Conservation (phyloP, 257 asterid species). For the Nicotiana noctiflora region DNA sequence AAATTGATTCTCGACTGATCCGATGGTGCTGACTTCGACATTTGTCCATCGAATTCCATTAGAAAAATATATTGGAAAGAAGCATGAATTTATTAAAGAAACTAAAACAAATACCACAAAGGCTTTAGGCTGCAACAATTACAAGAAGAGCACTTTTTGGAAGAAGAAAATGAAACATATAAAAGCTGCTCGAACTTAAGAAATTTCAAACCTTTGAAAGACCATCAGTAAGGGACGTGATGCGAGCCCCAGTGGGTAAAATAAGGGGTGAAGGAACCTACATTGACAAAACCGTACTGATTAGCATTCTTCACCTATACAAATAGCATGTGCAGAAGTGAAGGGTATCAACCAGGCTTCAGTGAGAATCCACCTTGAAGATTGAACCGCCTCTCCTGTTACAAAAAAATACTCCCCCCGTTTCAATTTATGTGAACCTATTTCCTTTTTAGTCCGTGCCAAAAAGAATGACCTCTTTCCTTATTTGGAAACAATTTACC, state of each 20-base stretch:
- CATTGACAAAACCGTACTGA: slow-evolving; percentile 19
- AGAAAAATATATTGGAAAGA: not conserved
- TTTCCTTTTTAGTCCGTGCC: too few relatives aligned
- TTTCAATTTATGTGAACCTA: too few relatives aligned
- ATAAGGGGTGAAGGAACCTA: slow-evolving; percentile 95
- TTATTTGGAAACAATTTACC: too few relatives aligned
- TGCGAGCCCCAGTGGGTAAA: slow-evolving; percentile 97
- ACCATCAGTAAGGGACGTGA: slow-evolving; percentile 98
- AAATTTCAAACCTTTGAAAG: not conserved
- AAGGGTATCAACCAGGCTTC: slow-evolving; percentile 17
- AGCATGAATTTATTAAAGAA: not conserved
- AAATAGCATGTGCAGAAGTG: not conserved
- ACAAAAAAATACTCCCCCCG: too few relatives aligned
- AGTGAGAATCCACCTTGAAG: slow-evolving; percentile 62
- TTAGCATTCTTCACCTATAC: slow-evolving; percentile 17
- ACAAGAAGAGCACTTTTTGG: not conserved
- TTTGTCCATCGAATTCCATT: slow-evolving; percentile 36
- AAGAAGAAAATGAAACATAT: not conserved
- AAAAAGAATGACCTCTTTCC: too few relatives aligned
- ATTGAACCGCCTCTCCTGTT: slow-evolving; percentile 82
- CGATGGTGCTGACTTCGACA: slow-evolving; percentile 97
- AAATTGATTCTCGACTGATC: slow-evolving; percentile 91
- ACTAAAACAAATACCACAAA: not conserved
- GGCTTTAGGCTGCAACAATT: not conserved
- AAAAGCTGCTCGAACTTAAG: slow-evolving; percentile 17